A percentile compares a stretch with the other conserved stretches of the same genome.
phyloP scores from a whole-genome alignment of 441 rosid species.

The Macaranga tanarius region DNA sequence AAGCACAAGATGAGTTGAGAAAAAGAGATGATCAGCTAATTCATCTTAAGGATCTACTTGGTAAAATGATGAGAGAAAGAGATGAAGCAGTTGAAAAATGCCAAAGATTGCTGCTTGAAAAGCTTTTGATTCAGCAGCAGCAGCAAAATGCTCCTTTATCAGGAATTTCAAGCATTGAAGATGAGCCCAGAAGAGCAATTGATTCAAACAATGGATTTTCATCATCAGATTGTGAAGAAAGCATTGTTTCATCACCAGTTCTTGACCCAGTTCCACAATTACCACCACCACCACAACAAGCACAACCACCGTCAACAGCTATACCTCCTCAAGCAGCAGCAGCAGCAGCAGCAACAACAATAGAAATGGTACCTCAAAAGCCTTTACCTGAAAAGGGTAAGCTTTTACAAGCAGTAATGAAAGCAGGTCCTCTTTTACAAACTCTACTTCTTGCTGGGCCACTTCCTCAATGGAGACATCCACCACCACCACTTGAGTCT shows the following conservation, averaged over 20 bases:
- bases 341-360: conserved; percentile 9
- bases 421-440: conserved; percentile 84
- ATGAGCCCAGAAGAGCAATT: conserved; percentile 45
- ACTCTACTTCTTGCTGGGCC: conserved; percentile 87
- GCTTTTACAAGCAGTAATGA: conserved; percentile 88
- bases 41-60: conserved; percentile 51
- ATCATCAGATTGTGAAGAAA: conserved; percentile 86
- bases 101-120: conserved; percentile 45
- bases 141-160: conserved; percentile 29
- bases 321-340: conserved; percentile 18
- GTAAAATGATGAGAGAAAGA: conserved; percentile 53
- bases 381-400: conserved; percentile 91
- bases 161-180: conserved; percentile 47
- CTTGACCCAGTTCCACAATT: conserved; percentile 21
- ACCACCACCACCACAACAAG: conserved; percentile 28
- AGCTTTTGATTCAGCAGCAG: conserved; percentile 37
- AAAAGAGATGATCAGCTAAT: conserved; percentile 54
- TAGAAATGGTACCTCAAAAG: conserved; percentile 48
- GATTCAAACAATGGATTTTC: conserved; percentile 39
- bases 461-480: conserved; percentile 94
- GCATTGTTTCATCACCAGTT: conserved; percentile 72
- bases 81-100: conserved; percentile 54
- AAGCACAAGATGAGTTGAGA: conserved; percentile 67
- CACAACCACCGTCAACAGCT: conserved; percentile 25
- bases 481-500: conserved; percentile 67